Percentiles rank a stretch among this genome's conserved stretches.
These are phyloP conservation scores for Suhomyces panamericanus DNA, from an alignment of 1,139 yeast genomes.

Conservation along the genomic window DNA sequence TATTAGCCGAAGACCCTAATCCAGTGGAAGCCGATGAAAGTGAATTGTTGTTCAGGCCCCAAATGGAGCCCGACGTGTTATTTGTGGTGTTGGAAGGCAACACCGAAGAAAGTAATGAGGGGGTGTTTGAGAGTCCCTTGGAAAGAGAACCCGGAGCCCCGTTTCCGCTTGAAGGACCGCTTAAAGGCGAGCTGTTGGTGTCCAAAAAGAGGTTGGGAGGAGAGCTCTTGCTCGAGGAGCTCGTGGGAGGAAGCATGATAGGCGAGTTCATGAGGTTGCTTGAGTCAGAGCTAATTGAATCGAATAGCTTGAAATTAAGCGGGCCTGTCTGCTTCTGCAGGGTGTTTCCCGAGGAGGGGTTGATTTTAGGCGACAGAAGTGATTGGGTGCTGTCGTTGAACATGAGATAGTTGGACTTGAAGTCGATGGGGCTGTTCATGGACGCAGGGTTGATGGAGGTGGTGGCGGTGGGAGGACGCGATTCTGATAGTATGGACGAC, in stretches of 20 bases:
- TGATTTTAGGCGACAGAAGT: constrained; percentile 22
- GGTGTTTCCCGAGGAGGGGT: not conserved
- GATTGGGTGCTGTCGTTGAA: constrained; percentile 26
- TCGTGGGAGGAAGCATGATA: constrained; percentile 18
- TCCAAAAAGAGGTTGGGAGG: constrained; percentile 30
- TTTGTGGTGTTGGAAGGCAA: constrained; percentile 11
- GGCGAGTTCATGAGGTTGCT: constrained; percentile 21
- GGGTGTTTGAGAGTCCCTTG: constrained; percentile 12
- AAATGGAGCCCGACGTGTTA: constrained; percentile 15
- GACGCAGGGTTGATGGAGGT: constrained; percentile 2
- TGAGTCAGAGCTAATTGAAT: constrained; percentile 16
- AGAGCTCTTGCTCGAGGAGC: constrained; percentile 21
- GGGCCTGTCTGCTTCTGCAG: constrained; percentile 14
- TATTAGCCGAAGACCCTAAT: constrained; percentile 11
- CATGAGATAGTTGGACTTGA: constrained; percentile 19
- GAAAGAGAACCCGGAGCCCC: constrained; percentile 7
- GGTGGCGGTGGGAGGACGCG: constrained; percentile 6
- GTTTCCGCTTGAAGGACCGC: constrained; percentile 5
- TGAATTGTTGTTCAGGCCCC: constrained; percentile 16
- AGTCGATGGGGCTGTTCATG: constrained; percentile 12
- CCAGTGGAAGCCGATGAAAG: constrained; percentile 13
- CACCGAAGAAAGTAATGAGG: constrained; percentile 13
- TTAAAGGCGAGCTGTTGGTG: constrained; percentile 16
- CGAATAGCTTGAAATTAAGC: constrained; percentile 22
- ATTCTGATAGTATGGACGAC: constrained; percentile 7